Base-by-base conservation (phyloP, 257 asterid genomes). In the Euphrasia confusa region DNA sequence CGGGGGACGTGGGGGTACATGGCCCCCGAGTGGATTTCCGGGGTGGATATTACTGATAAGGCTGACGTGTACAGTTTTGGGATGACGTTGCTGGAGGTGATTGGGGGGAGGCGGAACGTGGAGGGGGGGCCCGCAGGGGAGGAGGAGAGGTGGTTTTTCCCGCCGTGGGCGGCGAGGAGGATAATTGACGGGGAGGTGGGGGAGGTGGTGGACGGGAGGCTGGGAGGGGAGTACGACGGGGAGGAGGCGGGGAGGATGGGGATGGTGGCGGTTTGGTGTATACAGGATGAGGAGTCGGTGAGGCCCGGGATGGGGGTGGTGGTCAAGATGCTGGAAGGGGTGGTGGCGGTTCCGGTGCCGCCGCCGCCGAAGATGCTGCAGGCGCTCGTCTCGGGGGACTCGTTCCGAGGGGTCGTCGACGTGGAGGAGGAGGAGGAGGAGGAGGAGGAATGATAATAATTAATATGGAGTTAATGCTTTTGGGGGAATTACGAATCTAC, bases 11-110 rank as follows among this genome's bases (percentile, higher is more conserved):
- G 95, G 92, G 95, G 96, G 2, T 89, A 89, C 21, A 87, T 89
- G 37, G 95, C 96, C 13, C 96, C 95, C 0, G 96, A 89, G 75
- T 88, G 95, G 93, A 82, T 88, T 69, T 88, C 96, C 8, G 92
- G 93, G 0, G 86, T 83, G 18, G 93, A 89, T 0, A 88, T 88
- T 62, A 88, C 95, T 37, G 76, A 90, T 0, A 88, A 88, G 48
- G 96, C 90, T 2, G 93, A 85, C 30, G 93, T 88, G 1, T 88
- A 85, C 58, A 85, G 96, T 83, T 88, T 83, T 18, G 95, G 95
- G n/a, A 84, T 88, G 95, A 86, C 88, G 2, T 64, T 88, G 5
- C 63, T 86, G 70, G 96, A 88, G 72, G 30, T 88, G 56, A 61
- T 88, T 17, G 84, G 92, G 0, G 95, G 95, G 1, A 73, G 95